Percentiles rank a stretch among this genome's conserved stretches.
These are phyloP conservation scores for Termitomyces heimii DNA, from an alignment of 768 basidiomycete species.

Conservation along the genomic window DNA sequence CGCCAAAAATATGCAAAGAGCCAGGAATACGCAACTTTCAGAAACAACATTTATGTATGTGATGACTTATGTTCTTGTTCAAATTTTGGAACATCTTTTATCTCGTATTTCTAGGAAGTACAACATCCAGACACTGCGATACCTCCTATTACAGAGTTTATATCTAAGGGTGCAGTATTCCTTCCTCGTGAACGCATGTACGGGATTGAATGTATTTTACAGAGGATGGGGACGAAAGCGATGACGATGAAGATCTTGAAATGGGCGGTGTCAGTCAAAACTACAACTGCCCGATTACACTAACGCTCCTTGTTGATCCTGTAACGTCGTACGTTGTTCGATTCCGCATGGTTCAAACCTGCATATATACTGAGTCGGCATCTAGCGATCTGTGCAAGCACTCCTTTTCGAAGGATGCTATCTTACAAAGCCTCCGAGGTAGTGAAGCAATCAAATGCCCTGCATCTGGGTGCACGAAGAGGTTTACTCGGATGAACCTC, in stretches of 20 bases:
- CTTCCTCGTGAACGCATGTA: background rate
- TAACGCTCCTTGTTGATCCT: constrained; percentile 63
- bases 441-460: constrained; percentile 45
- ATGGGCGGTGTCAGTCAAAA: constrained; percentile 81
- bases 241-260: constrained; percentile 85
- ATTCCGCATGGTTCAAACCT: constrained; percentile 4
- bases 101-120: constrained; percentile 45
- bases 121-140: constrained; percentile 60
- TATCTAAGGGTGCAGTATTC: constrained; percentile 51
- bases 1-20: constrained; percentile 75
- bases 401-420: constrained; percentile 72
- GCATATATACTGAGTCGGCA: background rate
- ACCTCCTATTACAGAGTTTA: constrained; percentile 71
- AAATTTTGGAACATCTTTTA: background rate
- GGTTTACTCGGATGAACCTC: constrained; percentile 45
- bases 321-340: constrained; percentile 65
- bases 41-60: constrained; percentile 57
- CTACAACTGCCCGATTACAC: constrained; percentile 79
- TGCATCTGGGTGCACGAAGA: constrained; percentile 63
- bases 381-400: constrained; percentile 67
- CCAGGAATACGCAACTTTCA: constrained; percentile 56
- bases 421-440: constrained; percentile 53
- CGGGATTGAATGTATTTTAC: constrained; percentile 1
- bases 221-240: constrained; percentile 81
- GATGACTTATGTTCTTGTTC: background rate